Evolutionary conservation across 192 early-diverging fungal genomes (phyloP), one percentile per base, ranked within the genome.

Genomic region (Backusella tarrabulga): DNA sequence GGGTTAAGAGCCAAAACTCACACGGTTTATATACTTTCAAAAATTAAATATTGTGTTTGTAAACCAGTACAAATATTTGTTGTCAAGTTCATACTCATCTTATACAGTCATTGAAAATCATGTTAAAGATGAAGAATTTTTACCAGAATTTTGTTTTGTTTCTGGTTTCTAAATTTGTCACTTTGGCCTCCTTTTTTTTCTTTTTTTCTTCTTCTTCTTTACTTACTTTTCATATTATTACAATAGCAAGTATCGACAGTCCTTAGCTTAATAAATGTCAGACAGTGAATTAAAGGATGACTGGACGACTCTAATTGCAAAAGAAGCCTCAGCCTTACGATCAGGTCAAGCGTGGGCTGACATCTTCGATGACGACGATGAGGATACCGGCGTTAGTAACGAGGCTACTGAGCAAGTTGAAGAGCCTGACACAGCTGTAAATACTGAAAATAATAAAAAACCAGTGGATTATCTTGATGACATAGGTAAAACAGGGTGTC

Each of bases 81-180:
- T 32, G 36, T 38, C 36, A 38, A 38, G 36, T 9, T 9, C 11
- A 40, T 40, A 40, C 38, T 11, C 8, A 40, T 40, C 8, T 40
- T 5, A 40, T 11, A 40, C 7, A 38, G 9, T 32, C 32, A 32
- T 3, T 32, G 32, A 38, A 38, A 36, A 36, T 38, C 36, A 32
- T 32, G 32, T 32, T 32, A 32, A 32, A 32, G 32, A 0, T 32
- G 32, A 3, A 32, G 2, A 32, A 32, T 32, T 32, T 32, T 32
- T 2, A 2, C 32, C 32, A 42, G 41, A 42, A 14, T 14, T 44
- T 14, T 14, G 12, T 7, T 93, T 96, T 78, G 86, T 90, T 41
- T 84, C 85, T 71, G 76, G 68, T 68, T 80, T 91, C 71, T 81
- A 84, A 63, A 46, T 71, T 14, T 23, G 1, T 17, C 6, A 69